Base-by-base conservation (phyloP, 1,139 yeast genomes). In the Wickerhamomyces sp. region DNA sequence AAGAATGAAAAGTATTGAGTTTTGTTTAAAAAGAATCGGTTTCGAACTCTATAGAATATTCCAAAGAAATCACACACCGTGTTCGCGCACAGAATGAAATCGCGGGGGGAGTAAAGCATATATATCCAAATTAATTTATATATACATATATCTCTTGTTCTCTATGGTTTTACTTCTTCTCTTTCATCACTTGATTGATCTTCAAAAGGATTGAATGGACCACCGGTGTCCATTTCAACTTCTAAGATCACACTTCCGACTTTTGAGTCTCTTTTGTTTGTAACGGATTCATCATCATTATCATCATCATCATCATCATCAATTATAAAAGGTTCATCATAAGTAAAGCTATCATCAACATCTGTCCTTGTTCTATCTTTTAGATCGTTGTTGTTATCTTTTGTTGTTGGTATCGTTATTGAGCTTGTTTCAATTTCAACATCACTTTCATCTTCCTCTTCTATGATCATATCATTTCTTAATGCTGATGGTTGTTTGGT, bases 301-400 rank as follows among this genome's bases (percentile, higher is more conserved):
- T 38, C 45, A 15, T 29, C 37, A 1, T 38, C 45, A 7, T 46
- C 42, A 13, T 41, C 54, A 18, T 48, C 52, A 9, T 42, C 51
- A 8, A 48, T 42, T 16, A 51, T 49, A 28, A 51, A 51, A 2
- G 54, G 55, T n/a, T n/a, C n/a, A 23, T 51, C 52, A 27, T 49
- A 47, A 21, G 42, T 47, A n/a, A n/a, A n/a, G n/a, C n/a, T n/a
- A 6, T 32, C 38, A 19, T n/a, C 15, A 4, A n/a, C 4, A 10
- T 27, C 18, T 40, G 41, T 4, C 38, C 44, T 18, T 43, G 45
- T 15, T 44, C 54, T 9, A 41, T 47, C 19, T 45, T 40, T 40
- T 3, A 39, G 42, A 16, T 43, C 47, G 14, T 46, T 52, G 8
- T 43, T 2, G 44, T 40, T 16, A 23, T 33, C 10, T n/a, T n/a